A percentile compares a stretch with the other conserved stretches of the same genome.
Evolutionary conservation across 768 basidiomycete genomes (phyloP).

Genomic region (Asterophora parasitica): DNA sequence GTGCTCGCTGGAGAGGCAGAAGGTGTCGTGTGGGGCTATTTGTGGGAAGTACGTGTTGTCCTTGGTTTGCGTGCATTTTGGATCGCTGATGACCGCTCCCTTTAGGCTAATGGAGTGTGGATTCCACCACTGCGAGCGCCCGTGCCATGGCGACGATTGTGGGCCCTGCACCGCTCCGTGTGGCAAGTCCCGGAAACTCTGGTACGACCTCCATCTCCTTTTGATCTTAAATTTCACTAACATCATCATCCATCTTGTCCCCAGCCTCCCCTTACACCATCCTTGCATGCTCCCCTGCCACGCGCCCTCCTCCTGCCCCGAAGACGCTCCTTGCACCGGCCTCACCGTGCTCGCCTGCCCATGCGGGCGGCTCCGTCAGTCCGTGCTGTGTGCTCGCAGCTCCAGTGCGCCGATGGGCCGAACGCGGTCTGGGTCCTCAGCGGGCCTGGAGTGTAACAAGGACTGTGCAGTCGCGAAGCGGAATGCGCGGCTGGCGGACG

Average conservation of each 20-base stretch:
- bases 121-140: constrained; percentile 79
- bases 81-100: not conserved
- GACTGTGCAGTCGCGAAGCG: constrained; percentile 85
- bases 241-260: not conserved
- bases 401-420: constrained; percentile 37
- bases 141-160: constrained; percentile 82
- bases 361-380: constrained; percentile 78
- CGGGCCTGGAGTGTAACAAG: constrained; percentile 57
- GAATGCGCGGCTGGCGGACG: constrained; percentile 85
- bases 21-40: constrained; percentile 76
- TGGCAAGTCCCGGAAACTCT: constrained; percentile 82
- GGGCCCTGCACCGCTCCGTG: constrained; percentile 74
- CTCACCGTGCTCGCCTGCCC: constrained; percentile 68
- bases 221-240: not conserved
- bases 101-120: constrained; percentile 74
- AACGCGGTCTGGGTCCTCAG: constrained; percentile 20
- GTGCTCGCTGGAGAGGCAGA: constrained; percentile 74
- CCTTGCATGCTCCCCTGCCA: constrained; percentile 80
- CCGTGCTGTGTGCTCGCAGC: constrained; percentile 65
- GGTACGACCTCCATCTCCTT: constrained; percentile 40
- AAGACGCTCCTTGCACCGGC: constrained; percentile 71
- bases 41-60: constrained; percentile 63
- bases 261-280: constrained; percentile 64
- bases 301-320: constrained; percentile 81
- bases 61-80: not conserved